Evolutionary conservation across 768 basidiomycete species (phyloP), one percentile per base, ranked within the genome.

Genomic region (Mycena filopes): DNA sequence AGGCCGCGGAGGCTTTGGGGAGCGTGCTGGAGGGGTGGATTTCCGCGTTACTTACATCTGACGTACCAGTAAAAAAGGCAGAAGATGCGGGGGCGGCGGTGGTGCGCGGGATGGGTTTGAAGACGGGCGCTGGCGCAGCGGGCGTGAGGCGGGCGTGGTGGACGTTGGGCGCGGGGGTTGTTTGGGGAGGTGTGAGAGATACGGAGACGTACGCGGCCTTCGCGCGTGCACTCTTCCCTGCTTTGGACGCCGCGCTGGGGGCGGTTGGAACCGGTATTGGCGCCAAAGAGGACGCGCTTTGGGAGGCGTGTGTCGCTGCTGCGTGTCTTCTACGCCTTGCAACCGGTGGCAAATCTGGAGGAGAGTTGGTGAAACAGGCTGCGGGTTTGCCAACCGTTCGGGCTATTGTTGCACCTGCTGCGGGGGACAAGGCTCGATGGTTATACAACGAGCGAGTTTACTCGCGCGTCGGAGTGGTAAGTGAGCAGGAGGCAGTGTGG

Each of bases 361-460:
- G 63, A 31, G 68, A 69, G 2, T 25, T 66, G 46, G 56, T 48
- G 18, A 69, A 69, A 31, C 49, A 61, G 16, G 38, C 47, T 11
- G 46, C 48, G 25, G 57, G 56, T 2, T 50, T 69, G 33, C 25
- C 68, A 26, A 29, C 26, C 6, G 68, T 69, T 25, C 60, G 64
- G 11, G 60, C 64, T 10, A 61, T 69, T 20, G 43, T 62, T 38
- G 57, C 64, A 11, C 55, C 68, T 43, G 50, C 49, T 31, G 31
- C 60, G 12, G 64, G 64, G 2, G 68, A 69, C 60, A 69, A 69
- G 46, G 45, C 46, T 16, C 29, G 18, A 13, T 69, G 68, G 68
- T 18, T 69, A 25, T 69, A 66, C 47, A 69, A 66, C 60, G 68
- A 69, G 41, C 55, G 64, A 15, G 64, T 69, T 8, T 65, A 66